Base-by-base conservation (phyloP, 352 stramenopile genomes). In the Pythium pectinolyticum region DNA sequence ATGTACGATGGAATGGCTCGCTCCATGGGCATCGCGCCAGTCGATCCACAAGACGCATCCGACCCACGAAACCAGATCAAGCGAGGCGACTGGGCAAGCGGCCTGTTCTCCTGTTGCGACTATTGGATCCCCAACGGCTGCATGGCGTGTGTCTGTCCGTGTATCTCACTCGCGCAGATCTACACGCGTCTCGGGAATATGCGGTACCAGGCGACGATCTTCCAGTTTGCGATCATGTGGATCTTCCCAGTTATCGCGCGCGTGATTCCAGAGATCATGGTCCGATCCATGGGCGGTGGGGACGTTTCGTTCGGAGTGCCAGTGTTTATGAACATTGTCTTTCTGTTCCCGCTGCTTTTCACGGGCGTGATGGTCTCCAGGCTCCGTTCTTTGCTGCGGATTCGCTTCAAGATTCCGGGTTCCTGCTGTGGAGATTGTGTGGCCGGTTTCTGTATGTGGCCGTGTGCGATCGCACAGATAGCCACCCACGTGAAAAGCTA, bases 401-500 rank as follows among this genome's bases (percentile, higher is more conserved):
- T 63, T 40, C 66, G 67, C 5, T 84, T 80, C 50, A 25, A 76
- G 28, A 81, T 85, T 50, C 69, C 74, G 12, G 76, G 78, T 9
- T 70, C 15, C 39, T 63, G 50, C 15, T 63, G 41, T 51, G 51
- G 40, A 19, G 78, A 88, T 41, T 60, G 50, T 1, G 56, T 46
- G 28, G 45, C 31, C 20, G 74, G 57, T 31, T 77, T 62, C 31
- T 63, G 53, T 15, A 40, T 72, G 12, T 73, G 69, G n/a, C 82
- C 67, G 35, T 88, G 78, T 67, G 70, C 63, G 22, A 61, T 85
- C 15, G 73, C 78, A 4, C 78, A 88, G 66, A 77, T 86, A 27
- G 78, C 78, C 7, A 81, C 76, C 3, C 78, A 88, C 67, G 49
- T 79, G 35, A 83, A 84, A 63, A 86, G 74, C 34, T 86, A 88